Conservation (phyloP, 2,329 filamentous ascomycete genomes). For the Zymoseptoria pseudotritici region DNA sequence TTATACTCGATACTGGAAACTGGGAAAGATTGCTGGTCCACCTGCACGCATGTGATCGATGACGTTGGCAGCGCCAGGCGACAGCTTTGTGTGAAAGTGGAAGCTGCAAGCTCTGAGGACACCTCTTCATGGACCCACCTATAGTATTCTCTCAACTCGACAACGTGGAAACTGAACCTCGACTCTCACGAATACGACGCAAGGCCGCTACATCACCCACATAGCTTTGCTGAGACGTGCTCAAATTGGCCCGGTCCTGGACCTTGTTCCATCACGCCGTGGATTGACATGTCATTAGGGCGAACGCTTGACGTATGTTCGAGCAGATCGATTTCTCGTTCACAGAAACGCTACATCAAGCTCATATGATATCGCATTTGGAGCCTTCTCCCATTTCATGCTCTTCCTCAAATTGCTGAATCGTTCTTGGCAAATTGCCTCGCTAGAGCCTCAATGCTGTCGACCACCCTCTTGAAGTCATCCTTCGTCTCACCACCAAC, state of each 20-base stretch:
- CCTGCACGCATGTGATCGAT: neutral
- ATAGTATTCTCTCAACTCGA: neutral
- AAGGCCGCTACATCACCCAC: too few relatives aligned
- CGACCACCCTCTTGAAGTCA: constrained; percentile 36
- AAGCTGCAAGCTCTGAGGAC: neutral
- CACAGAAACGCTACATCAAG: too few relatives aligned
- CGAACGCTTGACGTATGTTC: neutral
- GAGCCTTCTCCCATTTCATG: neutral
- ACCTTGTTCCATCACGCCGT: neutral
- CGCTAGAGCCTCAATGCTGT: constrained; percentile 36
- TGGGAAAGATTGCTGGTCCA: neutral
- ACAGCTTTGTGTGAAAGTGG: neutral
- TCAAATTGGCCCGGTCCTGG: too few relatives aligned
- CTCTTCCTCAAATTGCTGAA: constrained; percentile 16
- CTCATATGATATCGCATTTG: too few relatives aligned
- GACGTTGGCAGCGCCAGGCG: neutral
- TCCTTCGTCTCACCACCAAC: constrained; percentile 36
- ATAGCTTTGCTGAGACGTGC: too few relatives aligned
- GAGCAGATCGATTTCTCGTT: neutral
- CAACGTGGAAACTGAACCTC: neutral
- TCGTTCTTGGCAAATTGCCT: constrained; percentile 37
- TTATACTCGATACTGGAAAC: neutral
- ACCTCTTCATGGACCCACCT: too few relatives aligned
- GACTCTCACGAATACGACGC: neutral
- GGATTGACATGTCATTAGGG: neutral